Evolutionary conservation across 768 basidiomycete genomes (phyloP).

Genomic region (Mycena floridula): DNA sequence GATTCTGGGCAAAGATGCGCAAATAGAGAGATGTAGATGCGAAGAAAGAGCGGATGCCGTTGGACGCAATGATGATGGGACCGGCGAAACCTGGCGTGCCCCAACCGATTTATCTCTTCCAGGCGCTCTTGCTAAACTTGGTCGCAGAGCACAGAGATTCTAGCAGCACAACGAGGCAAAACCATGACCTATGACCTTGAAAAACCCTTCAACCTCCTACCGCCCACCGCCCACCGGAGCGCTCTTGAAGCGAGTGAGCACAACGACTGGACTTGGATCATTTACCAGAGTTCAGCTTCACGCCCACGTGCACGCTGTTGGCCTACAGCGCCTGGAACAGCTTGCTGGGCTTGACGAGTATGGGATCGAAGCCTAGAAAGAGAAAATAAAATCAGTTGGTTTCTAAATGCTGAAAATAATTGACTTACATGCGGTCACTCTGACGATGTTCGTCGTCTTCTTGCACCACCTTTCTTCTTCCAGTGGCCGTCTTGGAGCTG

Average conservation of each 20-base stretch:
- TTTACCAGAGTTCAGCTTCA: constrained; percentile 54
- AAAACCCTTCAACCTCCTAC: constrained; percentile 32
- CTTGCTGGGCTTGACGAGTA: constrained; percentile 75
- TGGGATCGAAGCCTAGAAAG: constrained; percentile 73
- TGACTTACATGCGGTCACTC: constrained; percentile 76
- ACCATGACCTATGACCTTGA: constrained; percentile 26
- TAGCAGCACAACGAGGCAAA: constrained; percentile 26
- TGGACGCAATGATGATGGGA: constrained; percentile 18
- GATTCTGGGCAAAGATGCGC: too few species aligned
- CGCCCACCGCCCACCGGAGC: constrained; percentile 41
- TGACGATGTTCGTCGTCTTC: constrained; percentile 81
- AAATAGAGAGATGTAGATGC: constrained; percentile 6
- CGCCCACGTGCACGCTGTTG: constrained; percentile 42
- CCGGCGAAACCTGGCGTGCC: constrained; percentile 35
- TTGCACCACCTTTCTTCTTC: constrained; percentile 75
- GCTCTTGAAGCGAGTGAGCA: constrained; percentile 38
- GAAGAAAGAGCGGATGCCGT: constrained; percentile 22
- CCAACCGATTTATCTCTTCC: constrained; percentile 20
- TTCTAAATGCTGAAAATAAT: constrained; percentile 9
- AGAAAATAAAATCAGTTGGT: constrained; percentile 6
- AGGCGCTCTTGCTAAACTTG: constrained; percentile 22
- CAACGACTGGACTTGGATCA: constrained; percentile 22
- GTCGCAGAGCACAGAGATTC: constrained; percentile 11
- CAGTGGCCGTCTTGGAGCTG: constrained; percentile 55
- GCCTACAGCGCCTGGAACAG: constrained; percentile 41